phyloP scores from a whole-genome alignment of 257 asterid genomes.

The Jacaranda copaia region DNA sequence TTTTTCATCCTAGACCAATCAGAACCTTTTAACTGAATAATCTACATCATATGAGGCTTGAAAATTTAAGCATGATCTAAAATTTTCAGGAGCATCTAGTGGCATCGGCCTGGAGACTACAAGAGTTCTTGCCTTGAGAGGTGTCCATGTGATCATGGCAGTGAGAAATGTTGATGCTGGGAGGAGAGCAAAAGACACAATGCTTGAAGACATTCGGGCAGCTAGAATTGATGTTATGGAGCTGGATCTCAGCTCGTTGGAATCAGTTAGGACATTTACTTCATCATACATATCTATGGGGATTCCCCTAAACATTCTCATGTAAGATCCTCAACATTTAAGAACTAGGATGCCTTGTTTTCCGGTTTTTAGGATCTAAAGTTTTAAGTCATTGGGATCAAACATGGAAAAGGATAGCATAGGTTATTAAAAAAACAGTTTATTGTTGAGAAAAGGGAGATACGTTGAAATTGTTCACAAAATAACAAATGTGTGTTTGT shows the following conservation, averaged over 20 bases:
- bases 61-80: too few species aligned
- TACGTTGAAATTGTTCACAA: neutral
- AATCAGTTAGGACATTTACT: conserved; percentile 64
- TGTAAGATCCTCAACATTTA: conserved; percentile 44
- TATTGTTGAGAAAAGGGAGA: neutral
- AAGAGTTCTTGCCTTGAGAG: conserved; percentile 55
- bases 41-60: too few species aligned
- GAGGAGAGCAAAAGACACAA: conserved; percentile 44
- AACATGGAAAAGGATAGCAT: neutral
- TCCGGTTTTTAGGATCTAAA: neutral
- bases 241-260: conserved; percentile 59
- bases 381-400: neutral
- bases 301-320: conserved; percentile 64
- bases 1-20: too few species aligned
- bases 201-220: conserved; percentile 48
- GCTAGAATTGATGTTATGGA: conserved; percentile 70
- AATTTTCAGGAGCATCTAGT: conserved; percentile 59
- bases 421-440: neutral
- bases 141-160: conserved; percentile 67
- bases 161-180: conserved; percentile 56
- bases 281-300: conserved; percentile 49
- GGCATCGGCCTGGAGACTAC: conserved; percentile 66
- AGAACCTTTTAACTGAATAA: too few species aligned
- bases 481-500: conserved; percentile 19
- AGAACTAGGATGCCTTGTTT: neutral